These are phyloP conservation scores for Aspergillus sp. DNA, from an alignment of 2,329 filamentous ascomycete genomes.

Conservation along the genomic window DNA sequence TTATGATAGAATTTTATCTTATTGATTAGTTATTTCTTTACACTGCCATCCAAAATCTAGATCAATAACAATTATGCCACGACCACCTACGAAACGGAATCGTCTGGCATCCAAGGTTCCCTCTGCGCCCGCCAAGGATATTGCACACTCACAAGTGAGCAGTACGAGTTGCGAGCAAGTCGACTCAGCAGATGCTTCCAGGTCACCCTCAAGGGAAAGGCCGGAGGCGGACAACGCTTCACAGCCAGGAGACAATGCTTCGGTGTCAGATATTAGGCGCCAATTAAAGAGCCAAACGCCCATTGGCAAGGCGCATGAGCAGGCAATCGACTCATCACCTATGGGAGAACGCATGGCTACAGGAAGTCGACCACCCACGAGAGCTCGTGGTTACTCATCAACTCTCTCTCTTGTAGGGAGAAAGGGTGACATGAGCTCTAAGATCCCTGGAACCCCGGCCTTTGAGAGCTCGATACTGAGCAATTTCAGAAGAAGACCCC, in stretches of 20 bases:
- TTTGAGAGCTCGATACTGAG: constrained; percentile 41
- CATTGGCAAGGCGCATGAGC: constrained; percentile 23
- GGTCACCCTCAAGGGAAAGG: constrained; percentile 1
- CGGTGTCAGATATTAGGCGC: constrained; percentile 13
- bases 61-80: constrained; percentile 17
- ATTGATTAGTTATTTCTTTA: too few species aligned
- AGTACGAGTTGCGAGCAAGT: not conserved
- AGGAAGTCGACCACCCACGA: constrained; percentile 30
- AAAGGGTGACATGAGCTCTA: constrained; percentile 30
- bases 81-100: constrained; percentile 23
- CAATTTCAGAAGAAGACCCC: constrained; percentile 39
- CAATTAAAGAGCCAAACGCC: constrained; percentile 27
- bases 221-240: constrained; percentile 3
- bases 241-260: constrained; percentile 4
- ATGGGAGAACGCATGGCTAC: constrained; percentile 25
- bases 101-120: constrained; percentile 10
- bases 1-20: too few species aligned
- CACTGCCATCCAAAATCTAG: too few species aligned
- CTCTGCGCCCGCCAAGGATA: constrained; percentile 1
- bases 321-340: constrained; percentile 32
- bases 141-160: constrained; percentile 1
- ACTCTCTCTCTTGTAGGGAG: constrained; percentile 33
- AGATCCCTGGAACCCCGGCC: constrained; percentile 35
- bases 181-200: constrained; percentile 1
- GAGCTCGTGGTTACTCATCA: constrained; percentile 36